Conservation (phyloP, 1,284 basidiomycete species). For the Earliella scabrosa region DNA sequence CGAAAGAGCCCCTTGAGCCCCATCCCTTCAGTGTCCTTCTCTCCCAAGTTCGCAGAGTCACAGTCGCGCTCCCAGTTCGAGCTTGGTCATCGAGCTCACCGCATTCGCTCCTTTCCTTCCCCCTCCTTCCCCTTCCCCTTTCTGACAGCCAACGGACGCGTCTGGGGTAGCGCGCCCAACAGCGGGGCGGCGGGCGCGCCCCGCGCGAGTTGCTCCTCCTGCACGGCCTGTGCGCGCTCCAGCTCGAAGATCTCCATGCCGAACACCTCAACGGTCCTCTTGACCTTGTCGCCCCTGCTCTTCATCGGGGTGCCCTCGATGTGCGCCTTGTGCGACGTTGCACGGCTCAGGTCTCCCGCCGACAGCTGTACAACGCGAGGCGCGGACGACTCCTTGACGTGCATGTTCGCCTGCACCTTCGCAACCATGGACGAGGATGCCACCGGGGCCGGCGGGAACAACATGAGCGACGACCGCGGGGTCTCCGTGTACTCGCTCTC, state of each 20-base stretch:
- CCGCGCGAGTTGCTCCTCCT: background rate
- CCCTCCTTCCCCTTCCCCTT: background rate
- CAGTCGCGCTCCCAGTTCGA: background rate
- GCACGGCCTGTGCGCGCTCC: background rate
- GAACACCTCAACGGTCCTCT: background rate
- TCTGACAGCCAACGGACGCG: background rate
- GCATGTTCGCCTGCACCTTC: conserved; percentile 6
- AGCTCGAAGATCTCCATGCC: background rate
- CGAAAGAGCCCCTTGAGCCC: background rate
- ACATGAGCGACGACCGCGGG: background rate
- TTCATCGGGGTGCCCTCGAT: background rate
- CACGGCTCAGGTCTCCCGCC: background rate
- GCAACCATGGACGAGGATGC: background rate
- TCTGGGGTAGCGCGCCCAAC: background rate
- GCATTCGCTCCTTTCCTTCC: background rate
- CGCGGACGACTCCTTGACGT: conserved; percentile 3
- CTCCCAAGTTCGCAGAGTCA: background rate
- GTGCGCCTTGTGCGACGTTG: conserved; percentile 5
- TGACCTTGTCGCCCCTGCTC: background rate
- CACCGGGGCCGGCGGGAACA: background rate
- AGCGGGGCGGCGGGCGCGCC: background rate
- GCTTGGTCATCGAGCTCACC: background rate
- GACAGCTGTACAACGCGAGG: conserved; percentile 6
- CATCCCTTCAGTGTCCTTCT: background rate
- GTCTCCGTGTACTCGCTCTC: background rate